Percentiles rank a stretch among this genome's conserved stretches.
These are phyloP conservation scores for Epichloe gansuensis DNA, from an alignment of 2,329 filamentous ascomycete species.

Conservation along the genomic window DNA sequence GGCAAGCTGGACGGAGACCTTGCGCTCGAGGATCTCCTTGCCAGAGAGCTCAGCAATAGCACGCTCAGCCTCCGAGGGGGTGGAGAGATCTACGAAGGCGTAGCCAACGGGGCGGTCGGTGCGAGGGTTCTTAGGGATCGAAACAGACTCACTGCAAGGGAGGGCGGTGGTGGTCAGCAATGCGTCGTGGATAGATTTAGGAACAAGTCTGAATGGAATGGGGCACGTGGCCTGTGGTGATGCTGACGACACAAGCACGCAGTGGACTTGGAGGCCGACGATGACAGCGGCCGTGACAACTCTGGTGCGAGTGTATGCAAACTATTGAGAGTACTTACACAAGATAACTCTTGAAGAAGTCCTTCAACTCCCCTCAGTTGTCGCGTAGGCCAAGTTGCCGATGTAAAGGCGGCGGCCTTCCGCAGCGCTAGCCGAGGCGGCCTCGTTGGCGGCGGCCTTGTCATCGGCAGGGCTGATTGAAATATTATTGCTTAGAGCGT, in stretches of 20 bases:
- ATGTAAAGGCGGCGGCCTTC: conserved; percentile 99
- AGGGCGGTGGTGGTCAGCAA: conserved; percentile 5
- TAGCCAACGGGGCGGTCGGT: conserved; percentile 98
- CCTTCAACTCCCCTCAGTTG: conserved; percentile 99
- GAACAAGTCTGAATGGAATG: background rate
- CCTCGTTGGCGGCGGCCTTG: conserved; percentile 63
- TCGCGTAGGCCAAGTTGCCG: conserved; percentile 99
- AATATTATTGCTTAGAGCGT: conserved; percentile 62
- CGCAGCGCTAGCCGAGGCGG: conserved; percentile 91
- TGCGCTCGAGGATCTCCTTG: conserved; percentile 95
- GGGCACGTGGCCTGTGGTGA: background rate
- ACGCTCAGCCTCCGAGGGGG: conserved; percentile 85
- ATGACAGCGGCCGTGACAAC: background rate
- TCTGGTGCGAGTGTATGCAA: background rate
- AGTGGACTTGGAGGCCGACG: too few relatives aligned
- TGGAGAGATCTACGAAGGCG: conserved; percentile 96
- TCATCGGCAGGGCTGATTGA: conserved; percentile 45
- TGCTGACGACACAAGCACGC: background rate
- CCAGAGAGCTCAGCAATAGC: conserved; percentile 92
- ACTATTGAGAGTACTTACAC: conserved; percentile 60
- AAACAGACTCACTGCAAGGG: conserved; percentile 75
- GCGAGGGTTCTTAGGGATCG: conserved; percentile 98
- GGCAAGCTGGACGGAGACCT: conserved; percentile 97
- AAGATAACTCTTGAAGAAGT: conserved; percentile 99
- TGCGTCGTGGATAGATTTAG: background rate